Evolutionary conservation across 768 basidiomycete genomes (phyloP).

Genomic region (Boletales sp.): DNA sequence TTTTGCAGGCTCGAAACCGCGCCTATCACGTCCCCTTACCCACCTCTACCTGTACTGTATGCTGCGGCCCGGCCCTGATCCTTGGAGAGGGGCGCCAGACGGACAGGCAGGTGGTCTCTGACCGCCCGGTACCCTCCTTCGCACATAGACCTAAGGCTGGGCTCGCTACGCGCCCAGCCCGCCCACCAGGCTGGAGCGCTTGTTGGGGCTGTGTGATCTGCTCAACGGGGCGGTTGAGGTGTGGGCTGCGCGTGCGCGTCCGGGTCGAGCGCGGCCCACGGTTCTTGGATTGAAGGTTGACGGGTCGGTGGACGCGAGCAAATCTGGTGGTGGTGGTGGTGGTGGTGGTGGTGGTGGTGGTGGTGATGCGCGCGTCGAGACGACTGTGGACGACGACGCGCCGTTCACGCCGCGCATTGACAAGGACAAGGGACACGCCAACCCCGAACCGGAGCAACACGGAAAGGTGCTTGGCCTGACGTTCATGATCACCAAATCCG

Average conservation of each 20-base stretch:
- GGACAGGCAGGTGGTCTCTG: too few species aligned
- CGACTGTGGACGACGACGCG: conserved; percentile 22
- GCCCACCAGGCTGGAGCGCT: conserved; percentile 60
- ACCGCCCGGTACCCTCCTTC: too few species aligned
- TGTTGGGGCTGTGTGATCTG: conserved; percentile 70
- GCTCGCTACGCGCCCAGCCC: too few species aligned
- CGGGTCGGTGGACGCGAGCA: conserved; percentile 15
- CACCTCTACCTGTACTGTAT: too few species aligned
- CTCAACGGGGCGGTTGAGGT: conserved; percentile 55
- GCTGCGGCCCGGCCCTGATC: too few species aligned
- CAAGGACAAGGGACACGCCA: conserved; percentile 75
- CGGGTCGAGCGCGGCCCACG: too few species aligned
- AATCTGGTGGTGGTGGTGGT: neutral
- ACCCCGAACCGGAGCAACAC: conserved; percentile 61
- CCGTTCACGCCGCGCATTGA: conserved; percentile 64
- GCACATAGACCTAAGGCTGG: too few species aligned
- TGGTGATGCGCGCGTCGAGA: too few species aligned
- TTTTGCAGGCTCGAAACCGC: too few species aligned
- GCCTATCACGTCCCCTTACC: too few species aligned
- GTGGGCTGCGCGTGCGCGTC: conserved; percentile 39
- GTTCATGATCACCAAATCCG: conserved; percentile 49
- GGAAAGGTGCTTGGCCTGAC: conserved; percentile 74
- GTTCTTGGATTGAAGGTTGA: conserved; percentile 43
- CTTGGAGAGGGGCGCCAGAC: too few species aligned
- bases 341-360: neutral